Evolutionary conservation across 495 filamentous ascomycete species (phyloP), one percentile per base, ranked within the genome.

Genomic region (Antarctomyces pellizariae): DNA sequence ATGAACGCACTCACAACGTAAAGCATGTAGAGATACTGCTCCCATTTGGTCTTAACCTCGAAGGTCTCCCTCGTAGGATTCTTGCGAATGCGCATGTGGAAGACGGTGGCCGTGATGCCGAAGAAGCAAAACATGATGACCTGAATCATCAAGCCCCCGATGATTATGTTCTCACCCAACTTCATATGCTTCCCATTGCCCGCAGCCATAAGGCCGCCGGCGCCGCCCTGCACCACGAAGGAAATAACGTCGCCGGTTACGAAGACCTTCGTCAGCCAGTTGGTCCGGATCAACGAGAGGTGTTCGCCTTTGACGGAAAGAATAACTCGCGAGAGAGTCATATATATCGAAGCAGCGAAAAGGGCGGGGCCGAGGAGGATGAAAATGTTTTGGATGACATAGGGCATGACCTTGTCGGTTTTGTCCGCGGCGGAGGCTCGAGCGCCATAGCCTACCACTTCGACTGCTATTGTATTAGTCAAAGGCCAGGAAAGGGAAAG

Each of bases 1-100:
- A 78, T 73, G 5, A 75, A 43, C 1, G 36, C 40, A 28, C 53
- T 60, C 4, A 49, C 49, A 3, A 18, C 29, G 38, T 72, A 75
- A 2, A 74, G 53, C 17, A 58, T 44, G 12, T 42, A 26, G 25
- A 74, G 39, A 26, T 62, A 49, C 15, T 47, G 48, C 31, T 42
- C 34, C 71, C 71, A 77, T 0, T 43, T 38, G 1, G 27, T 29
- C 17, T 26, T 38, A 11, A 9, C 3, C 11, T 22, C 28, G 15
- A 26, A 28, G 11, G 26, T 25, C 7, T 31, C 27, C 5, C 30
- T 7, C 4, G 42, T 41, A 7, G 39, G 45, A 3, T 19, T 8
- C 2, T 14, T 30, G 0, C 10, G 21, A 7, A 47, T 29, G 6
- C 46, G 44, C 7, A 26, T 23, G 33, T 52, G 26, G 33, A 53